phyloP scores from a whole-genome alignment of 306 rosid genomes.

The Cercis canadensis region DNA sequence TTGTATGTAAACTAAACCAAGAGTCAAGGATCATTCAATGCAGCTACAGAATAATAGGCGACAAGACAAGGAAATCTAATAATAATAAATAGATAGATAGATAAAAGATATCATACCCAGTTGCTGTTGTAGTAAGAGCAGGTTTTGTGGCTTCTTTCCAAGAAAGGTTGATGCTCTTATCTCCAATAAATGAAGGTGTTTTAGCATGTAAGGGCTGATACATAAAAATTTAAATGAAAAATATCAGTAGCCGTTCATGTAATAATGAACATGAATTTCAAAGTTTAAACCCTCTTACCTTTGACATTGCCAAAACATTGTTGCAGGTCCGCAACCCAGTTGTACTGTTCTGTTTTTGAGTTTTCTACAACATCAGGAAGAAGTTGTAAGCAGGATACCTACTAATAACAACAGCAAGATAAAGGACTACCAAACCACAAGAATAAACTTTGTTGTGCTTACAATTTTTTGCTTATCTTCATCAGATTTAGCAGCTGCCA shows the following conservation, averaged over 20 bases:
- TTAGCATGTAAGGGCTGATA: constrained; percentile 65
- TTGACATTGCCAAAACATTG: constrained; percentile 88
- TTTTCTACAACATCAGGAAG: constrained; percentile 62
- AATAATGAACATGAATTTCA: not conserved
- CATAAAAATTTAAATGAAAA: too few relatives aligned
- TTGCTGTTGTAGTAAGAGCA: constrained; percentile 47
- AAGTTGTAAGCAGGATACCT: constrained; percentile 20
- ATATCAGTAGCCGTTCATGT: too few relatives aligned
- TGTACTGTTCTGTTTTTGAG: constrained; percentile 90
- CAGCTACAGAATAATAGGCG: too few relatives aligned
- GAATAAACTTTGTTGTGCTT: constrained; percentile 61
- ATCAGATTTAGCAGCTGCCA: constrained; percentile 93
- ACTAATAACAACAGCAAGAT: constrained; percentile 4
- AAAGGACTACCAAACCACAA: constrained; percentile 24
- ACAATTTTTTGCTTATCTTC: constrained; percentile 88
- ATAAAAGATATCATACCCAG: constrained; percentile 63
- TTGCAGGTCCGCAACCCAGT: constrained; percentile 95
- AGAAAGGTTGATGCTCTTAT: constrained; percentile 85
- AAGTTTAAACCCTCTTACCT: constrained; percentile 51
- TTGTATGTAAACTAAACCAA: not conserved
- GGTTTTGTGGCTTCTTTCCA: constrained; percentile 92
- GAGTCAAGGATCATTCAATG: too few relatives aligned
- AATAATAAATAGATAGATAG: not conserved
- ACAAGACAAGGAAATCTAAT: not conserved
- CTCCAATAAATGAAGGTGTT: constrained; percentile 87